Conservation (phyloP, 345 rosid genomes). For the Lagerstroemia speciosa region DNA sequence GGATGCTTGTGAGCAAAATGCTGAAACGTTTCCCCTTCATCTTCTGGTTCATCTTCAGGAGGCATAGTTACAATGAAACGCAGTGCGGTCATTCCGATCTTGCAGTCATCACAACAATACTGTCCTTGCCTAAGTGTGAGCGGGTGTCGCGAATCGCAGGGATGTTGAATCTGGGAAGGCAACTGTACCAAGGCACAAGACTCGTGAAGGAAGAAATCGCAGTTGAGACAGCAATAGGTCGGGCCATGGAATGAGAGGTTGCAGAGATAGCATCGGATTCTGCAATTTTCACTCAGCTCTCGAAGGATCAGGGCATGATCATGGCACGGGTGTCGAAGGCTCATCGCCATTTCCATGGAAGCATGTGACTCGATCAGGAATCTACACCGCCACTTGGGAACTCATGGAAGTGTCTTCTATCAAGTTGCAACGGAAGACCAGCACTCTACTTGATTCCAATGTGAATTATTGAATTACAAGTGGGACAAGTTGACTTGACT, state of each 20-base stretch:
- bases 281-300: not conserved
- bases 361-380: too few species aligned
- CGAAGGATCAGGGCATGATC: not conserved
- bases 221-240: constrained; percentile 7
- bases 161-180: not conserved
- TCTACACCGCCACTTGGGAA: too few species aligned
- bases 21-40: not conserved
- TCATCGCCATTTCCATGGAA: not conserved
- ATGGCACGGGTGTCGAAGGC: not conserved
- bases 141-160: not conserved
- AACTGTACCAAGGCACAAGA: not conserved
- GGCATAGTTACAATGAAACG: not conserved
- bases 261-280: not conserved
- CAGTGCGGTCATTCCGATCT: not conserved
- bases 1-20: constrained; percentile 1
- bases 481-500: too few species aligned
- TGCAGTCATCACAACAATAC: not conserved
- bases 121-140: not conserved
- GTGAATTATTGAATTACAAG: too few species aligned
- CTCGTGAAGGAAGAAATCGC: constrained; percentile 8
- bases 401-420: too few species aligned
- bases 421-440: too few species aligned
- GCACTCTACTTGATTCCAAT: too few species aligned
- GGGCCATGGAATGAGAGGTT: not conserved
- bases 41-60: not conserved